Conservation (phyloP, 768 basidiomycete genomes). For the Termitomyces sp. region DNA sequence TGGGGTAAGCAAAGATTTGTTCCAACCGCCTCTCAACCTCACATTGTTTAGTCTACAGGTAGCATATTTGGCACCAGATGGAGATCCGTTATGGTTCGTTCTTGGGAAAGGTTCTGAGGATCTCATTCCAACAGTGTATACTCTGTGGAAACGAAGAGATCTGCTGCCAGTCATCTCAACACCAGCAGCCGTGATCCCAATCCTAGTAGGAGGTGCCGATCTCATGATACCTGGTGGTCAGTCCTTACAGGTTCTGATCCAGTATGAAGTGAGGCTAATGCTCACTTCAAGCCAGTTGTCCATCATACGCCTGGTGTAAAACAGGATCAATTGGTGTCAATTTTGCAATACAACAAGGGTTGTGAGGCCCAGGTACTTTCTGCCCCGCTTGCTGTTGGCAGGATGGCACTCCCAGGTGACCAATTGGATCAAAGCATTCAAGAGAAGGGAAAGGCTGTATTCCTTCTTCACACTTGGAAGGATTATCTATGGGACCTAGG, state of each 20-base stretch:
- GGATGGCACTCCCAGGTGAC: slow-evolving; percentile 54
- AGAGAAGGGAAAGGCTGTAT: slow-evolving; percentile 76
- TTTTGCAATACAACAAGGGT: slow-evolving; percentile 43
- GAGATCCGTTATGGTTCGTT: slow-evolving; percentile 78
- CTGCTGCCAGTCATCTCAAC: slow-evolving; percentile 72
- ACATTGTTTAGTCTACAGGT: slow-evolving; percentile 34
- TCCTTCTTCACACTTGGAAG: slow-evolving; percentile 70
- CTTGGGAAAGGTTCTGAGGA: slow-evolving; percentile 63
- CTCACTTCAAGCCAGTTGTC: slow-evolving; percentile 48
- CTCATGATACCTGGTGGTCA: slow-evolving; percentile 85
- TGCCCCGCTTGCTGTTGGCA: slow-evolving; percentile 71
- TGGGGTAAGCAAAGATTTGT: slow-evolving; percentile 38
- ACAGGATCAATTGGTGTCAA: slow-evolving; percentile 54
- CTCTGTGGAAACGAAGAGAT: slow-evolving; percentile 69
- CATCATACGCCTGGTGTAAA: slow-evolving; percentile 39
- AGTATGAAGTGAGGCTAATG: slow-evolving; percentile 1
- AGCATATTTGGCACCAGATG: slow-evolving; percentile 56
- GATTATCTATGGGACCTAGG: slow-evolving; percentile 75
- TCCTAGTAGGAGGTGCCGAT: slow-evolving; percentile 76
- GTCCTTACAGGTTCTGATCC: slow-evolving; percentile 17
- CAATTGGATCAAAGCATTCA: slow-evolving; percentile 35
- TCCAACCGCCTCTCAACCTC: neutral
- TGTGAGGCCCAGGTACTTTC: slow-evolving; percentile 32
- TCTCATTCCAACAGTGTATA: slow-evolving; percentile 78
- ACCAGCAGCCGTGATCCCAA: slow-evolving; percentile 63